Percentiles rank a stretch among this genome's conserved stretches.
These are phyloP conservation scores for Exophiala calicioides DNA, from an alignment of 2,329 filamentous ascomycete genomes.

Conservation along the genomic window DNA sequence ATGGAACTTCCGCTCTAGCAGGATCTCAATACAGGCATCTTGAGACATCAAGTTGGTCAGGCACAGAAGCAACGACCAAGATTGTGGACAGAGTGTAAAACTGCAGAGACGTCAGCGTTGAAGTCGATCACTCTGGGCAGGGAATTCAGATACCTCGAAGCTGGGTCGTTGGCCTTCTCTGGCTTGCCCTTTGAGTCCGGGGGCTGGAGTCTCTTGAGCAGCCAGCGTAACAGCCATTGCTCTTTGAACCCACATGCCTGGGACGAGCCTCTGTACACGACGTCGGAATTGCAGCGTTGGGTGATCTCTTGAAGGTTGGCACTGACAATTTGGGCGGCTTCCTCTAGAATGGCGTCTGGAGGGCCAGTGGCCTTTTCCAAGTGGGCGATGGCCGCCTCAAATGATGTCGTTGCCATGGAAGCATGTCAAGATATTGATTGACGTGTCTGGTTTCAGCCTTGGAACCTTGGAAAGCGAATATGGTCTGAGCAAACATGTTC, in stretches of 20 bases:
- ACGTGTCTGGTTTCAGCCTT: neutral
- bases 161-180: neutral
- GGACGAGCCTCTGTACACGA: constrained; percentile 1
- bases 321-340: constrained; percentile 47
- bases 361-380: constrained; percentile 47
- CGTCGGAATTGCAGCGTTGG: constrained; percentile 25
- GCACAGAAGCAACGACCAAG: constrained; percentile 27
- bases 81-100: constrained; percentile 12
- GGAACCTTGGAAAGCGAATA: too few relatives aligned
- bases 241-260: constrained; percentile 47
- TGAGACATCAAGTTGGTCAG: constrained; percentile 21
- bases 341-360: constrained; percentile 42
- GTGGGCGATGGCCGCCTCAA: constrained; percentile 31
- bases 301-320: constrained; percentile 39
- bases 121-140: neutral
- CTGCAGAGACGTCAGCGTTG: constrained; percentile 6
- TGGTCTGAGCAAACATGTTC: too few relatives aligned
- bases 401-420: constrained; percentile 20
- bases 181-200: constrained; percentile 27
- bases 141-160: constrained; percentile 1
- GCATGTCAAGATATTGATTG: neutral
- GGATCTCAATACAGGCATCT: constrained; percentile 22
- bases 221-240: constrained; percentile 68
- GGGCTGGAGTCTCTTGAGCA: constrained; percentile 60
- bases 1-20: constrained; percentile 28